Conservation (phyloP, 73 alveolate genomes). For the Breviolum minutum region DNA sequence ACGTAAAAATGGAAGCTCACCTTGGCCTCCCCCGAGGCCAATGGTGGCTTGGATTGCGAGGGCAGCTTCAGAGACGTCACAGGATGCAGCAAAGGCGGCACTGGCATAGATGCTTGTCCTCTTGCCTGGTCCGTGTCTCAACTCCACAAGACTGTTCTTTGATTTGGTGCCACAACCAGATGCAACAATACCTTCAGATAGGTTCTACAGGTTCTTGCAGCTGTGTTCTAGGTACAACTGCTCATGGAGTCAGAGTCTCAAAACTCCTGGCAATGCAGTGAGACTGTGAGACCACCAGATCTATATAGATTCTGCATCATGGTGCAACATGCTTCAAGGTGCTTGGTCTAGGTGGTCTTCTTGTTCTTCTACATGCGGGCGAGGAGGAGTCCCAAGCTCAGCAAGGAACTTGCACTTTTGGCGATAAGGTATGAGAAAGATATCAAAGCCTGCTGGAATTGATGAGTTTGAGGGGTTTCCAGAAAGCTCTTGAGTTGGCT, state of each 20-base stretch:
- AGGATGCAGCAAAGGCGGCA: slow-evolving; percentile 63
- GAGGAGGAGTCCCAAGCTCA: slow-evolving; percentile 53
- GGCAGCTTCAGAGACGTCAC: slow-evolving; percentile 75
- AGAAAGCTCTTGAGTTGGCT: too few species aligned
- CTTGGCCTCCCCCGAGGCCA: not conserved
- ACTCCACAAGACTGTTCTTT: not conserved
- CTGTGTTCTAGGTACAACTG: slow-evolving; percentile 53
- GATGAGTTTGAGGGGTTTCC: too few species aligned
- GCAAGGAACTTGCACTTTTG: too few species aligned
- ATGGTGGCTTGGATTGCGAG: slow-evolving; percentile 66
- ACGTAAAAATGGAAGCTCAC: too few species aligned
- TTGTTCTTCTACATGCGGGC: slow-evolving; percentile 57
- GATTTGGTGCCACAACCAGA: not conserved
- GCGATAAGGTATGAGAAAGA: too few species aligned
- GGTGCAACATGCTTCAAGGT: not conserved
- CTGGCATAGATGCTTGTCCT: slow-evolving; percentile 21
- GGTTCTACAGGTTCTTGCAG: not conserved
- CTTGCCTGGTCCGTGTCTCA: slow-evolving; percentile 47
- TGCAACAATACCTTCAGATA: not conserved
- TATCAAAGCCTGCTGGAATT: too few species aligned
- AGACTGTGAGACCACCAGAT: too few species aligned
- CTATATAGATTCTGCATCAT: not conserved
- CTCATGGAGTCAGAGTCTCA: slow-evolving; percentile 48
- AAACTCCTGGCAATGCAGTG: too few species aligned
- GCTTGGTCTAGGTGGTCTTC: slow-evolving; percentile 69